Evolutionary conservation across 1,284 basidiomycete species (phyloP), one percentile per base, ranked within the genome.

Genomic region (Omphalotus olearius): DNA sequence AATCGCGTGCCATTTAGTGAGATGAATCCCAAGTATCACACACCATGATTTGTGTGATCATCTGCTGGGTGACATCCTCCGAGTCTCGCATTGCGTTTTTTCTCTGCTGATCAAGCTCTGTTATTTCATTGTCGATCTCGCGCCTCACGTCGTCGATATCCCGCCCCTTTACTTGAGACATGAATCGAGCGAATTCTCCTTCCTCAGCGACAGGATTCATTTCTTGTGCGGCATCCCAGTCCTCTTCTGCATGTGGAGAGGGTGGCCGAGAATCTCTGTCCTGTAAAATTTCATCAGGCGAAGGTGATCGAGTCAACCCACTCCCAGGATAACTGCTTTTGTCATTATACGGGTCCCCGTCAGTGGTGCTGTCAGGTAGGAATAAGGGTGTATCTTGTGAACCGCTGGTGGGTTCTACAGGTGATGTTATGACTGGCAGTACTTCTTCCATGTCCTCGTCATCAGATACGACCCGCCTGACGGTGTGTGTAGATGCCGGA

Each of bases 1-100:
- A 50, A 17, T 10, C 16, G 1, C 2, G 14, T 3, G 30, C 30
- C 13, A 33, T 43, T 25, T 35, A 39, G 1, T 45, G 43, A 46
- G 25, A 10, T 25, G n/a, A 45, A n/a, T 40, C 1, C 23, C 23
- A 5, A 23, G 13, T 50, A 35, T 25, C 28, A 33, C 37, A 56
- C 58, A 91, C 90, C 86, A 98, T 97, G 59, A 99, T 97, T 68
- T 99, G 96, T 1, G 83, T 78, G 42, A 97, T 80, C 95, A 98
- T 98, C 58, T 95, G 88, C 63, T 91, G 85, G 3, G 91, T 96
- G 59, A 98, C 83, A 64, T 98, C 95, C 62, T 98, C 97, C 9
- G 94, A 91, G 69, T 96, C 93, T 36, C 94, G 79, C 79, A 94
- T 85, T 14, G 93, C 91, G 38, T 83, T 85, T 66, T 92, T 95